Evolutionary conservation across 176 grass and related monocot genomes (phyloP).

Genomic region (Themeda triandra): DNA sequence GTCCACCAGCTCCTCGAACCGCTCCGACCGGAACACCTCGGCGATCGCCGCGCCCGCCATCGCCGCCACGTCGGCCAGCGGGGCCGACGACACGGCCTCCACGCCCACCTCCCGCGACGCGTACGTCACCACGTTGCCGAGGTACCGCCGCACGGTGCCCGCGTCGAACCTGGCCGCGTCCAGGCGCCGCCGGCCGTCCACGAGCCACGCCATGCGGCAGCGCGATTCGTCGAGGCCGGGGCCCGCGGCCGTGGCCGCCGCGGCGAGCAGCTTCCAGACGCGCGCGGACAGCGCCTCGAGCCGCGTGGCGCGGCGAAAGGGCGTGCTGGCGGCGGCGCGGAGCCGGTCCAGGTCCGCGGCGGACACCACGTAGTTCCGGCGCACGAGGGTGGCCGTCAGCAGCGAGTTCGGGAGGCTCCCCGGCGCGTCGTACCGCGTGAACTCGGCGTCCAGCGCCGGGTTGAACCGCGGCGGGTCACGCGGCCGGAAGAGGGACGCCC

Average conservation of each 20-base stretch:
- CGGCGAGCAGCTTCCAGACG: slow-evolving; percentile 60
- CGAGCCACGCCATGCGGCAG: slow-evolving; percentile 72
- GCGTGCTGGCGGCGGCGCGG: slow-evolving; percentile 22
- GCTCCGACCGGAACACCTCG: slow-evolving; percentile 45
- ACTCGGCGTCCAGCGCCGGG: slow-evolving; percentile 42
- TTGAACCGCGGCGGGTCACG: slow-evolving; percentile 30
- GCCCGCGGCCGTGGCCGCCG: background rate
- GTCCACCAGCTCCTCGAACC: slow-evolving; percentile 68
- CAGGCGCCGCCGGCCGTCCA: slow-evolving; percentile 52
- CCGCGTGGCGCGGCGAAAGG: slow-evolving; percentile 29
- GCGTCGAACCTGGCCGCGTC: slow-evolving; percentile 16
- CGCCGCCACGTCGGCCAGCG: slow-evolving; percentile 37
- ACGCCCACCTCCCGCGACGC: slow-evolving; percentile 38
- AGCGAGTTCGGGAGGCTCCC: slow-evolving; percentile 38
- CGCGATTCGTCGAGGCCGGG: slow-evolving; percentile 48
- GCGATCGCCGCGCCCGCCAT: slow-evolving; percentile 34
- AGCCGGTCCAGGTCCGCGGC: slow-evolving; percentile 49
- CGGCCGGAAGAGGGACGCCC: slow-evolving; percentile 42
- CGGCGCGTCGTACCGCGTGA: slow-evolving; percentile 44
- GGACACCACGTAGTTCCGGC: slow-evolving; percentile 51
- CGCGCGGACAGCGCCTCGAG: slow-evolving; percentile 62
- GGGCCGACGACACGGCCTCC: background rate
- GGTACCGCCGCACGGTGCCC: slow-evolving; percentile 18
- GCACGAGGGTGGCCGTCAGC: slow-evolving; percentile 30
- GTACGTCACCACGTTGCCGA: slow-evolving; percentile 69